Base-by-base conservation (phyloP, 371 early-diverging fungal species). In the Funneliformis caledonium region DNA sequence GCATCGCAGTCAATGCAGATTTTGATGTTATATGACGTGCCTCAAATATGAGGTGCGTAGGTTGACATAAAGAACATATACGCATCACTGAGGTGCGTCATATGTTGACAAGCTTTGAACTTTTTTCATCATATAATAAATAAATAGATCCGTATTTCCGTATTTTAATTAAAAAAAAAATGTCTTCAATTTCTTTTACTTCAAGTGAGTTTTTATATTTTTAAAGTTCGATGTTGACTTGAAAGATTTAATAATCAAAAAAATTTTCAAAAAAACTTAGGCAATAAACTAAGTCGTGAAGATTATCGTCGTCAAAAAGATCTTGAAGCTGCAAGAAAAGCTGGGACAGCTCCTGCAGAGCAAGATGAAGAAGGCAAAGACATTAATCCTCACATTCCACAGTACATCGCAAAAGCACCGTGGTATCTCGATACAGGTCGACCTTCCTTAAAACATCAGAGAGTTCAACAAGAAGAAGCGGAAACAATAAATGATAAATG, bases 331-430 rank as follows among this genome's bases (percentile, higher is more conserved):
- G 96, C 96, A 45, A 91, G 96, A 81, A 96, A 95, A 83, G 95
- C 95, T 1, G 96, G 96, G 82, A 96, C 94, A 65, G 96, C 95
- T 8, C 95, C 96, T 52, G 93, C 96, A n/a, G 96, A 94, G 80
- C 85, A 93, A 9, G 96, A 96, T 86, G 96, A 94, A 62, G 95
- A 95, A 73, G 99, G 98, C 62, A 92, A 92, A 56, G 96, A 95
- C 83, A 97, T 99, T 90, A 98, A 99, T 86, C 99, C 99, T n/a
- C 97, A 99, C 83, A 98, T 98, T 62, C 99, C 99, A 3, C 94
- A 96, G 80, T 98, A 96, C 85, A 98, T 98, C 88, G 90, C 97
- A 12, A 91, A 96, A 50, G 97, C 97, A 65, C 99, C 99, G 82
- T 98, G 94, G 99, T 98, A 98, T 85, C 90, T 97, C 69, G 95